phyloP scores from a whole-genome alignment of 192 early-diverging fungal genomes.

The Backusella sp. region DNA sequence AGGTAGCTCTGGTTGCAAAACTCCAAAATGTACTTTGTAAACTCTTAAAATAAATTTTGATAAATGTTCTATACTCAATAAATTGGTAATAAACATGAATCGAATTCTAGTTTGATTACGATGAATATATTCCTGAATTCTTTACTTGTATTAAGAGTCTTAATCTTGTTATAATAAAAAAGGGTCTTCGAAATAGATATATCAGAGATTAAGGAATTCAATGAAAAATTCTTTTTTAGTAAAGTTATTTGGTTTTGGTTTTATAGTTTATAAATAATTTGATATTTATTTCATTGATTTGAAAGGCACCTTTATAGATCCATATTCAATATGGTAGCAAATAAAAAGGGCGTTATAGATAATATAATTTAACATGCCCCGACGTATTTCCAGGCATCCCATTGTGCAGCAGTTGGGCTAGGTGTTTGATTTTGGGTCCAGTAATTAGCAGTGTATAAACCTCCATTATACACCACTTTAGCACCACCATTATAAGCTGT shows the following conservation, averaged over 20 bases:
- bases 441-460: constrained; percentile 40
- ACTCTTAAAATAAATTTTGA: background rate
- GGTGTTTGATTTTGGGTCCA: constrained; percentile 44
- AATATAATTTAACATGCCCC: background rate
- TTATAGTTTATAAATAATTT: background rate
- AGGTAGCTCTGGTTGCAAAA: background rate
- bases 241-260: too few relatives aligned
- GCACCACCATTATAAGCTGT: constrained; percentile 33
- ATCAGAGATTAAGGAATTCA: too few relatives aligned
- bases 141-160: too few relatives aligned
- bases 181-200: too few relatives aligned
- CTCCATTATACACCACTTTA: constrained; percentile 42
- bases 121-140: too few relatives aligned
- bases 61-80: too few relatives aligned
- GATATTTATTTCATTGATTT: background rate
- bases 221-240: too few relatives aligned
- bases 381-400: background rate
- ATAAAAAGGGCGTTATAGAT: background rate
- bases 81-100: too few relatives aligned
- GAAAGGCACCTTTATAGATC: background rate
- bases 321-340: background rate
- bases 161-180: too few relatives aligned
- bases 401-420: background rate
- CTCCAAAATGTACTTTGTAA: background rate
- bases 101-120: too few relatives aligned